Conservation (phyloP, 148 eudicot species). For the Fagopyrum esculentum region DNA sequence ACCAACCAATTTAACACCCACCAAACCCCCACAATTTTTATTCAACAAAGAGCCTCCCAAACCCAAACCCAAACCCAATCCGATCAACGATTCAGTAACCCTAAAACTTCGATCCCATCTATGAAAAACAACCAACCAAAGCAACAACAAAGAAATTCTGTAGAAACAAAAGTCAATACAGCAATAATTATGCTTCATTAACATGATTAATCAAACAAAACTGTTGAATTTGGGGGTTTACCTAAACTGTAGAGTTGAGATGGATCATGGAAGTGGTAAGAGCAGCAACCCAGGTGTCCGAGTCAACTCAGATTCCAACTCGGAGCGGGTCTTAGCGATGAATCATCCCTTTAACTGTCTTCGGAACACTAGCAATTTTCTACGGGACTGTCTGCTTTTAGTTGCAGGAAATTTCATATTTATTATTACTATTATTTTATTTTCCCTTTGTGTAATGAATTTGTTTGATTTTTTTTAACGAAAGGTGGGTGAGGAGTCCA, state of each 20-base stretch:
- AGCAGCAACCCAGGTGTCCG: not conserved
- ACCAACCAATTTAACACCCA: not conserved
- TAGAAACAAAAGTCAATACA: not conserved
- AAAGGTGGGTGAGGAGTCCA: constrained; percentile 11
- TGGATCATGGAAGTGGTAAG: not conserved
- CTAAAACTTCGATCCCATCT: not conserved
- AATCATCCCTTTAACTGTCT: not conserved
- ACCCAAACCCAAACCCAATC: not conserved
- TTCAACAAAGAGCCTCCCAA: not conserved
- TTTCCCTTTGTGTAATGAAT: not conserved
- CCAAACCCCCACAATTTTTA: not conserved
- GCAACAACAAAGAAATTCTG: not conserved
- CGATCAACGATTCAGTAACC: not conserved
- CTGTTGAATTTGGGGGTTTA: not conserved
- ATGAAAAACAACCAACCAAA: not conserved
- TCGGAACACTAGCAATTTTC: not conserved
- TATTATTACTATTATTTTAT: not conserved
- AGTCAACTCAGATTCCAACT: not conserved
- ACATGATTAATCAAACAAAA: not conserved
- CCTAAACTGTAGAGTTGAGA: not conserved
- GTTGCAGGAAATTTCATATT: constrained; percentile 1
- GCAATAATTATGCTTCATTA: not conserved
- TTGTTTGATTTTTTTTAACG: not conserved
- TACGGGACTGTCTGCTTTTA: not conserved
- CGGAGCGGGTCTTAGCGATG: not conserved